phyloP scores from a whole-genome alignment of 441 rosid genomes.

The Daphne laureola region DNA sequence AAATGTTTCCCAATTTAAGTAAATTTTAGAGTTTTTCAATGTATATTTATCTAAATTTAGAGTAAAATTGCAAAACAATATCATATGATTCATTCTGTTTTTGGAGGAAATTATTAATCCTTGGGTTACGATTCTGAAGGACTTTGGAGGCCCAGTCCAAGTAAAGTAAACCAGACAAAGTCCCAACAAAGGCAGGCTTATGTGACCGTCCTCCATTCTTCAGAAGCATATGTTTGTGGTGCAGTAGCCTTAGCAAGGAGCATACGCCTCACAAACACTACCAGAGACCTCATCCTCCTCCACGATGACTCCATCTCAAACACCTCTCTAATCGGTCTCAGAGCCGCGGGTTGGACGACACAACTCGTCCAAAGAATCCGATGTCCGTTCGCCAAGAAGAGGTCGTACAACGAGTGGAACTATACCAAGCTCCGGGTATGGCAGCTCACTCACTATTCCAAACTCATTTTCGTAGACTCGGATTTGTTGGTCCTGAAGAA shows the following conservation, averaged over 20 bases:
- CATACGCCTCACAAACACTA: conserved; percentile 40
- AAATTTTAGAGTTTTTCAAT: too few species aligned
- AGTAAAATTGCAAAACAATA: too few species aligned
- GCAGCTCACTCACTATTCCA: conserved; percentile 51
- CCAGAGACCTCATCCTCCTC: conserved; percentile 51
- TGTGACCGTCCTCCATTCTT: conserved; percentile 68
- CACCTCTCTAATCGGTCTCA: conserved; percentile 35
- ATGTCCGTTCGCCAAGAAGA: conserved; percentile 41
- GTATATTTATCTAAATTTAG: too few species aligned
- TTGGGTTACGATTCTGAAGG: conserved; percentile 8
- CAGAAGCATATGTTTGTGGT: conserved; percentile 68
- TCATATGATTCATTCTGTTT: too few species aligned
- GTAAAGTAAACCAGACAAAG: neutral
- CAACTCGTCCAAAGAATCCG: conserved; percentile 40
- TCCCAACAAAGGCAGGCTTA: conserved; percentile 37
- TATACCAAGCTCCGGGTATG: conserved; percentile 66
- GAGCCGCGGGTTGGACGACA: conserved; percentile 56
- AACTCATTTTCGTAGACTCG: conserved; percentile 58
- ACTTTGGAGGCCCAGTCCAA: conserved; percentile 12
- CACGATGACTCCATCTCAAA: conserved; percentile 39
- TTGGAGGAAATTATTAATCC: too few species aligned
- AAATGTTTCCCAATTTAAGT: too few species aligned
- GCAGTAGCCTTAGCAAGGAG: conserved; percentile 73
- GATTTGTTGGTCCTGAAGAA: conserved; percentile 48
- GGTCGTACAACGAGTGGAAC: conserved; percentile 75